Conservation (phyloP, 2,329 filamentous ascomycete genomes). For the Fusarium liriodendri region DNA sequence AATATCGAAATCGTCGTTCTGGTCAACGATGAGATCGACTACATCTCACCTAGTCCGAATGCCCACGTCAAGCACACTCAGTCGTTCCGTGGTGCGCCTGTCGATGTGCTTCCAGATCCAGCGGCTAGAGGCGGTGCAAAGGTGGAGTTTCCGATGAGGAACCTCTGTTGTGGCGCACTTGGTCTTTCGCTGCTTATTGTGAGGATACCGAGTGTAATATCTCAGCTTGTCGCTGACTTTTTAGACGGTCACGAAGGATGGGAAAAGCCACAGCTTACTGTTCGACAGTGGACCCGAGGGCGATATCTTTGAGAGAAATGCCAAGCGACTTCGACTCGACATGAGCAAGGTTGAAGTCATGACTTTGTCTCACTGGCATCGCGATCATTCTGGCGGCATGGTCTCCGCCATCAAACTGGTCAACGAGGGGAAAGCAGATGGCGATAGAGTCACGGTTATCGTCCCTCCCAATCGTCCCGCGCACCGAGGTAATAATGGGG, state of each 20-base stretch:
- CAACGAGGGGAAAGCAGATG: constrained; percentile 47
- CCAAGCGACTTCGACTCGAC: constrained; percentile 43
- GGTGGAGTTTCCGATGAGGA: constrained; percentile 60
- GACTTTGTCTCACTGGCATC: constrained; percentile 65
- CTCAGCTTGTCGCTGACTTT: constrained; percentile 5
- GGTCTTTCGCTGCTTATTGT: constrained; percentile 64
- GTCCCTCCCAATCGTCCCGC: constrained; percentile 63
- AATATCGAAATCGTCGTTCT: constrained; percentile 60
- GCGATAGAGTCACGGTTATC: constrained; percentile 54
- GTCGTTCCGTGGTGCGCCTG: constrained; percentile 54
- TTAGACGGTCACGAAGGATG: constrained; percentile 58
- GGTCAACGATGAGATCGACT: constrained; percentile 66
- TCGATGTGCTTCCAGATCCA: constrained; percentile 47
- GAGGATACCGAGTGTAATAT: constrained; percentile 4
- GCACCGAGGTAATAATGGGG: constrained; percentile 28
- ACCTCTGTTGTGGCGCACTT: constrained; percentile 65
- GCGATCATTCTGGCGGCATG: constrained; percentile 66
- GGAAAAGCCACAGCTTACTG: constrained; percentile 48
- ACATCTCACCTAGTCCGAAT: constrained; percentile 59
- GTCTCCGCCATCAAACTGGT: constrained; percentile 61
- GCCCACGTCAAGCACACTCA: constrained; percentile 56
- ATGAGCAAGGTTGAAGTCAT: constrained; percentile 54
- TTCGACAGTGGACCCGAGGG: constrained; percentile 65
- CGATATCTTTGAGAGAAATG: constrained; percentile 62
- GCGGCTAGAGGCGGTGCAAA: constrained; percentile 53